phyloP scores from a whole-genome alignment of 2,329 filamentous ascomycete species.

The Elsinoe perseae region DNA sequence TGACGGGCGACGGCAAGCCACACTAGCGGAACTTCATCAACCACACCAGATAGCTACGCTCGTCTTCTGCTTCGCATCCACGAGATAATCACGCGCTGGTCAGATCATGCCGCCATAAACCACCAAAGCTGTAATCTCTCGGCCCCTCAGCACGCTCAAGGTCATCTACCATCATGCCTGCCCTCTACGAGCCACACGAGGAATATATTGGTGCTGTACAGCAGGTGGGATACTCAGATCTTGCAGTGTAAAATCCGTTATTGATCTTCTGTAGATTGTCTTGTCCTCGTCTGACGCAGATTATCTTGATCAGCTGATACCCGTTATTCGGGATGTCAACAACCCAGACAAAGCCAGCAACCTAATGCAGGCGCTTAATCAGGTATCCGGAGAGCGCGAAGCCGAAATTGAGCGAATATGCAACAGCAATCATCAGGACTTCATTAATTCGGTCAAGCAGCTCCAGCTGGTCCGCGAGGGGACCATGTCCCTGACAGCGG shows the following conservation, averaged over 20 bases:
- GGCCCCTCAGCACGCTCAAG: neutral
- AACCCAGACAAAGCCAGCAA: conserved; percentile 63
- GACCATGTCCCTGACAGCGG: conserved; percentile 77
- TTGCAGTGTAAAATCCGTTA: neutral
- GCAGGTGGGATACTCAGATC: conserved; percentile 34
- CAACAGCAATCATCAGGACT: conserved; percentile 93
- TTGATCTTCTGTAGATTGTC: conserved; percentile 60
- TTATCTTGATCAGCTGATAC: conserved; percentile 92
- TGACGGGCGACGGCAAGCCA: too few relatives aligned
- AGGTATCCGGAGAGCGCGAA: conserved; percentile 81
- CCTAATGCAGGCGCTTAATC: conserved; percentile 68
- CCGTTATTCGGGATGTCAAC: conserved; percentile 84
- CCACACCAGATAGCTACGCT: too few relatives aligned
- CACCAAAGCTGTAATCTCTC: too few relatives aligned
- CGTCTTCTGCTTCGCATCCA: too few relatives aligned
- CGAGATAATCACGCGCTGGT: too few relatives aligned
- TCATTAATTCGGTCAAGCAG: conserved; percentile 86
- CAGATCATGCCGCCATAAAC: too few relatives aligned
- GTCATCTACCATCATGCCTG: conserved; percentile 26
- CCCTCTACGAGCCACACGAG: conserved; percentile 39
- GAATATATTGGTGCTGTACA: conserved; percentile 43
- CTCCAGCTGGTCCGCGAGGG: conserved; percentile 87
- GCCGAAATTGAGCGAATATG: conserved; percentile 89
- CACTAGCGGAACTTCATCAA: too few relatives aligned
- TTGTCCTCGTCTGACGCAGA: conserved; percentile 85